A percentile compares a stretch with the other conserved stretches of the same genome.
Evolutionary conservation across 2,329 filamentous ascomycete genomes (phyloP).

Genomic region (Cyphellophora attinorum): DNA sequence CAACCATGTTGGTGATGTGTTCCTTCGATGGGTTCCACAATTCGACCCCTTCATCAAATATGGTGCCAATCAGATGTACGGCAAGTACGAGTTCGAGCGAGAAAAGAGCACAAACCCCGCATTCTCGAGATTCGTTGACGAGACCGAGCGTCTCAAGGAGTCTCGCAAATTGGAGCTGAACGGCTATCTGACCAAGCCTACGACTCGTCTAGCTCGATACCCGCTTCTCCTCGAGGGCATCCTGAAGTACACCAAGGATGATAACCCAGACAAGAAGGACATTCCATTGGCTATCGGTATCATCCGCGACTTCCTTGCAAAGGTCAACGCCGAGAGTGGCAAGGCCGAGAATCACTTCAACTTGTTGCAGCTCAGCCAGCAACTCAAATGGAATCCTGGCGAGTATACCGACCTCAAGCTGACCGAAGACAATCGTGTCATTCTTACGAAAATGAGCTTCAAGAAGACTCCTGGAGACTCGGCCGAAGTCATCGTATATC

Average conservation of each 20-base stretch:
- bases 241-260: conserved; percentile 80
- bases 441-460: conserved; percentile 87
- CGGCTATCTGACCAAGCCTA: conserved; percentile 95
- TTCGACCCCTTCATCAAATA: conserved; percentile 97
- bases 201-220: conserved; percentile 87
- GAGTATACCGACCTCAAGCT: conserved; percentile 90
- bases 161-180: conserved; percentile 95
- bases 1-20: conserved; percentile 83
- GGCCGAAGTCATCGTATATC: conserved; percentile 83
- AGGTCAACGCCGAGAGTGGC: conserved; percentile 89
- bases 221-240: conserved; percentile 86
- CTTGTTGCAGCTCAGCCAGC: conserved; percentile 78
- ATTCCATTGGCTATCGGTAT: conserved; percentile 79
- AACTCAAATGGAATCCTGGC: conserved; percentile 80
- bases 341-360: conserved; percentile 98
- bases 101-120: conserved; percentile 77
- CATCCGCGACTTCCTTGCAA: conserved; percentile 76
- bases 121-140: conserved; percentile 88
- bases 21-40: conserved; percentile 79
- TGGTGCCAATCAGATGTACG: conserved; percentile 88
- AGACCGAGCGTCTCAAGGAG: conserved; percentile 91
- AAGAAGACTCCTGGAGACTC: conserved; percentile 87
- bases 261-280: conserved; percentile 80
- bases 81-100: conserved; percentile 96
- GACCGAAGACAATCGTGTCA: conserved; percentile 82